A percentile compares a stretch with the other conserved stretches of the same genome.
Conservation (phyloP, 2,329 filamentous ascomycete genomes). For the Thielaviopsis musarum region DNA sequence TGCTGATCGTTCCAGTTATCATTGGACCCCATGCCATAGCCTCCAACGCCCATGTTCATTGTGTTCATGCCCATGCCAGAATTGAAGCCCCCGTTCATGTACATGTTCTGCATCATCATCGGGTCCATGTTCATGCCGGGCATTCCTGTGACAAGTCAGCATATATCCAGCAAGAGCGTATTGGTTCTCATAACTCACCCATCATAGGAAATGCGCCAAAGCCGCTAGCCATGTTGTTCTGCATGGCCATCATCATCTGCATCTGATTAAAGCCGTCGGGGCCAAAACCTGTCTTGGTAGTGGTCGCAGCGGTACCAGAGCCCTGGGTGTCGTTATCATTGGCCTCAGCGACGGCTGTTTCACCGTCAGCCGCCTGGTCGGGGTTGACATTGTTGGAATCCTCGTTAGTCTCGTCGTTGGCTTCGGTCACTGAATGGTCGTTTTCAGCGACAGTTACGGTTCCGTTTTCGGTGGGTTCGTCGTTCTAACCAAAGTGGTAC, state of each 20-base stretch:
- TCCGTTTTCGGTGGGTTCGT: slow-evolving; percentile 4
- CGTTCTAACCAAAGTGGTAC: slow-evolving; percentile 3
- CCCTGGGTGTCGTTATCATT: slow-evolving; percentile 18
- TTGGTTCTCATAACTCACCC: slow-evolving; percentile 42
- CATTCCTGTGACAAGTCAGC: slow-evolving; percentile 40
- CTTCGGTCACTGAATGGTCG: background rate
- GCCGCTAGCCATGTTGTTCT: slow-evolving; percentile 43
- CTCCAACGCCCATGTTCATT: slow-evolving; percentile 43
- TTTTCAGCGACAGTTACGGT: background rate
- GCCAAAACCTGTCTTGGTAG: slow-evolving; percentile 38
- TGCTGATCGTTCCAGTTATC: slow-evolving; percentile 69
- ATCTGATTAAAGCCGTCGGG: slow-evolving; percentile 57
- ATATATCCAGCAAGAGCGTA: too few species aligned
- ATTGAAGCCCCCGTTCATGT: slow-evolving; percentile 60
- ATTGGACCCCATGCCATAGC: slow-evolving; percentile 53
- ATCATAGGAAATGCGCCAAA: slow-evolving; percentile 60
- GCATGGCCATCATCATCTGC: slow-evolving; percentile 67
- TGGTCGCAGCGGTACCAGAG: slow-evolving; percentile 14
- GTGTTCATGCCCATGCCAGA: slow-evolving; percentile 52
- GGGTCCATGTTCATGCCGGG: slow-evolving; percentile 73
- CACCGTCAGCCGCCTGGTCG: background rate
- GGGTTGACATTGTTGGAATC: background rate
- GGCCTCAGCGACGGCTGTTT: slow-evolving; percentile 11
- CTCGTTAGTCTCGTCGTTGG: background rate
- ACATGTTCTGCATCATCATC: slow-evolving; percentile 56